Evolutionary conservation across 164 flowering plant species (phyloP).

Genomic region (Vitis rotundifolia): DNA sequence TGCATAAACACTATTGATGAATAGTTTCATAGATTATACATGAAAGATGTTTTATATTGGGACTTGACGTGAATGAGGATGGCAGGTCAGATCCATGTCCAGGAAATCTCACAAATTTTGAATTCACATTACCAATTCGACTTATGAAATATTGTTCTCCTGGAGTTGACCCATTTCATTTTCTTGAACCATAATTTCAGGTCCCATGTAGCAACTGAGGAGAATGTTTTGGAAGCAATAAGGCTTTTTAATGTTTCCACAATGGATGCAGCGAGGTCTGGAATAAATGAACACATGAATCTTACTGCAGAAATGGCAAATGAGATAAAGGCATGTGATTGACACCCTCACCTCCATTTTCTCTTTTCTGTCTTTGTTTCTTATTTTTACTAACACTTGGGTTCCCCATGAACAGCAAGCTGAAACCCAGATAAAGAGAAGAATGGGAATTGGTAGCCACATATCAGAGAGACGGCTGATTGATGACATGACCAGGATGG

Average conservation of each 20-base stretch:
- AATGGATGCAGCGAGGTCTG: conserved; percentile 97
- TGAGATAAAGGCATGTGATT: conserved; percentile 75
- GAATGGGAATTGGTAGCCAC: conserved; percentile 92
- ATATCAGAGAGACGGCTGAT: conserved; percentile 87
- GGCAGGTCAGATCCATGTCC: too few species aligned
- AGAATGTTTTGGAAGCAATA: conserved; percentile 80
- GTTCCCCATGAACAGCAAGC: conserved; percentile 73
- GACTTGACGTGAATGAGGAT: too few species aligned
- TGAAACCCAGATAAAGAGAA: conserved; percentile 89
- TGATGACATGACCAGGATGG: conserved; percentile 89
- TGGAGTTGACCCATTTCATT: neutral
- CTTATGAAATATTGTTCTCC: neutral
- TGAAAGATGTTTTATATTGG: too few species aligned
- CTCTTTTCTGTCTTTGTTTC: neutral
- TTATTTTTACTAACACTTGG: too few species aligned
- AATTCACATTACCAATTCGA: too few species aligned
- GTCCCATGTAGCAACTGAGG: conserved; percentile 80
- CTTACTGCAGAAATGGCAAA: conserved; percentile 78
- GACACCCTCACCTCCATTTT: neutral
- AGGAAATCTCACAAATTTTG: too few species aligned
- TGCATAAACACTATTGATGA: too few species aligned
- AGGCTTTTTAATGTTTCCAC: conserved; percentile 84
- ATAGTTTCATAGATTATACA: too few species aligned
- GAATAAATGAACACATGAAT: conserved; percentile 77
- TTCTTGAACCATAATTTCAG: conserved; percentile 30